phyloP scores from a whole-genome alignment of 208 protist species.

The Trypanosoma conorhini region DNA sequence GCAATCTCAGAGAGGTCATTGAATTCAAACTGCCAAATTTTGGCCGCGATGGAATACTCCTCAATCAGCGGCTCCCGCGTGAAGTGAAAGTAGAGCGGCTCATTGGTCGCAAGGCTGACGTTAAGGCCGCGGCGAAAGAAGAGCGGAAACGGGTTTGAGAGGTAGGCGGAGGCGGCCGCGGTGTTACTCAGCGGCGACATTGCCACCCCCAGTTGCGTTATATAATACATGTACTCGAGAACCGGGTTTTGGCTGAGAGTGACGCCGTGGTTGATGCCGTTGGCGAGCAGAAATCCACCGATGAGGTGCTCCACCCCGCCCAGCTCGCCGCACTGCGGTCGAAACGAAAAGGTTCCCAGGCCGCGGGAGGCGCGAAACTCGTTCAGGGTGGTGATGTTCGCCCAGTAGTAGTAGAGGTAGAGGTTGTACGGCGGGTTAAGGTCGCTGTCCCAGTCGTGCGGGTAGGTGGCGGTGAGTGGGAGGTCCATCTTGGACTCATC shows the following conservation, averaged over 20 bases:
- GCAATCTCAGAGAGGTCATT: constrained; percentile 99
- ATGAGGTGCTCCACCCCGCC: constrained; percentile 94
- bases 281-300: constrained; percentile 92
- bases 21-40: constrained; percentile 97
- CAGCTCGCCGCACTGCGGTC: constrained; percentile 97
- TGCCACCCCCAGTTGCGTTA: constrained; percentile 96
- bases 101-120: constrained; percentile 98
- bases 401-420: constrained; percentile 98
- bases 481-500: constrained; percentile 97
- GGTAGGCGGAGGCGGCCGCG: constrained; percentile 94
- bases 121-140: constrained; percentile 97
- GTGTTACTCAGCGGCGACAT: constrained; percentile 99
- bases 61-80: constrained; percentile 98
- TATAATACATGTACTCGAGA: constrained; percentile 98
- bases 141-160: constrained; percentile 95
- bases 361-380: constrained; percentile 87
- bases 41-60: constrained; percentile 98
- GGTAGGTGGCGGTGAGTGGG: constrained; percentile 68
- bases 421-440: constrained; percentile 98
- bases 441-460: constrained; percentile 91
- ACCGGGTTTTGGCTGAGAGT: constrained; percentile 93
- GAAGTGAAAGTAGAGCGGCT: constrained; percentile 96
- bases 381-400: constrained; percentile 98
- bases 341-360: constrained; percentile 89
- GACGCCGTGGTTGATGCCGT: constrained; percentile 98